These are phyloP conservation scores for rapeseed (Brassica napus) DNA, from an alignment of 345 rosid species.

Conservation along the genomic window DNA sequence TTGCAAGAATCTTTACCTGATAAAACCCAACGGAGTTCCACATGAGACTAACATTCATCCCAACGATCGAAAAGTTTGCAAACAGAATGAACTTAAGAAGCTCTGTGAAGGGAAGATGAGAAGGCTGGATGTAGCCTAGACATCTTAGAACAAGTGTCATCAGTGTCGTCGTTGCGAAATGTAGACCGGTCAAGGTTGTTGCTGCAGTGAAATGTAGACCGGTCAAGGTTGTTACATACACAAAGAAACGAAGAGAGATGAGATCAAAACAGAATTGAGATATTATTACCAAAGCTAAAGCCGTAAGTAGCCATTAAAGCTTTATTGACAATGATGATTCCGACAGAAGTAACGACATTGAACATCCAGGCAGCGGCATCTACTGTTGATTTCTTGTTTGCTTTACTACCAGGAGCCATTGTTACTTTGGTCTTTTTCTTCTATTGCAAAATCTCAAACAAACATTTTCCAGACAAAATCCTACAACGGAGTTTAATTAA, in stretches of 20 bases:
- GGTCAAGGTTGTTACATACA: neutral
- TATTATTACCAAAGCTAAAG: slow-evolving; percentile 64
- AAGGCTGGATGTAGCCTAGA: slow-evolving; percentile 81
- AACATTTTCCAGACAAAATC: neutral
- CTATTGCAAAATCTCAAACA: neutral
- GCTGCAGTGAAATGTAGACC: slow-evolving; percentile 2
- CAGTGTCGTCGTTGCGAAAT: slow-evolving; percentile 5
- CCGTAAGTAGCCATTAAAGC: slow-evolving; percentile 93
- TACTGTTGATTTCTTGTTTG: neutral
- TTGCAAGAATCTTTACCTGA: slow-evolving; percentile 53
- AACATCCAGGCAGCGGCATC: neutral
- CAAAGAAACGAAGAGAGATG: neutral
- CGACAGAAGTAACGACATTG: slow-evolving; percentile 58
- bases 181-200: neutral
- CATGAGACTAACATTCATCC: slow-evolving; percentile 95
- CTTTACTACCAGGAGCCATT: neutral
- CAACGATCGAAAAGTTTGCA: slow-evolving; percentile 87
- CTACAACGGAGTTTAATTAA: neutral
- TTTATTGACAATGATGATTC: slow-evolving; percentile 84
- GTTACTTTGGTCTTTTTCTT: neutral
- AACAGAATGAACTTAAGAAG: slow-evolving; percentile 71
- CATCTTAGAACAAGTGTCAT: slow-evolving; percentile 69
- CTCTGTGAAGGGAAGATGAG: slow-evolving; percentile 76
- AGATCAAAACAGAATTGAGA: neutral
- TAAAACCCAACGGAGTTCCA: slow-evolving; percentile 98